Evolutionary conservation across 192 early-diverging fungal species (phyloP), one percentile per base, ranked within the genome.

Genomic region (Haplosporangium gracile): DNA sequence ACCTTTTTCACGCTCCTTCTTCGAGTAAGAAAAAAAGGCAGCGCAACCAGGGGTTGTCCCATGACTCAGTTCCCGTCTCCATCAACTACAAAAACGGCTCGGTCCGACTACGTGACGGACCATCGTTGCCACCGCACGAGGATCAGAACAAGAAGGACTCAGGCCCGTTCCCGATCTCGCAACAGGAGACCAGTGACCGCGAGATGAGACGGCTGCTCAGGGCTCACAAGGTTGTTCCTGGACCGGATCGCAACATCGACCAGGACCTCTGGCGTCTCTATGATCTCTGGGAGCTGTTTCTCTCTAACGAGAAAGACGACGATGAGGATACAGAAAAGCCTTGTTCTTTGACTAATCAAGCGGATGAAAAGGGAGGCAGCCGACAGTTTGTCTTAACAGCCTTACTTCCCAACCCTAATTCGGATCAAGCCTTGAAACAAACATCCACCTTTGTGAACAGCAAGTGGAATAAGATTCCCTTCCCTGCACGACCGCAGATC

Each of bases 201-300:
- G 18, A 45, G 11, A 39, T 7, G 43, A 43, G 70, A 9, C 26
- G 32, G 20, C 24, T 32, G 32, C 9, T 16, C 11, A 51, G 34
- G 5, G 15, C 5, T 18, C 36, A 70, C 68, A 26, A 49, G 9
- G 40, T 71, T 26, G 40, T 65, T n/a, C 68, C 57, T n/a, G 57
- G 42, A 38, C 29, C 65, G n/a, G n/a, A 43, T 15, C 40, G 39
- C 57, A 68, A 73, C 42, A 73, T 80, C 32, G 78, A 80, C 22
- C 39, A 68, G 8, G 79, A 80, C 72, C 63, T 80, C 57, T 80
- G 79, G 79, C 79, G 79, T 9, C 60, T 80, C n/a, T 29, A 74
- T 24, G 42, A 29, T 1, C 75, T 77, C 90, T 94, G 93, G 90
- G 3, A 15, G 49, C 10, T 51, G 49, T 22, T 51, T 15, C 15